Conservation (phyloP, 2,329 filamentous ascomycete species). For the Paecilomyces variotii region DNA sequence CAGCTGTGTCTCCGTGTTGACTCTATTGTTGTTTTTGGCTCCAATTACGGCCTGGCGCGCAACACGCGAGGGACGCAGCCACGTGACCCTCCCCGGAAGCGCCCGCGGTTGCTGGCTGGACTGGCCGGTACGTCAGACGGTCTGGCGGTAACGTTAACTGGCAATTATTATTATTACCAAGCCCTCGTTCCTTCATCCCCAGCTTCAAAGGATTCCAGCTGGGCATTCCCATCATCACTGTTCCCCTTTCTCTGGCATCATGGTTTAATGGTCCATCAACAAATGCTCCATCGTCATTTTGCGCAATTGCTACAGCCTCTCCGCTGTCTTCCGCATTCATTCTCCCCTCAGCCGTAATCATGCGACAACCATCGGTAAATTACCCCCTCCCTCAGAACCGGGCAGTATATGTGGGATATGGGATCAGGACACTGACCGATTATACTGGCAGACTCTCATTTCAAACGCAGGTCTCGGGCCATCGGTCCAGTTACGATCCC, state of each 20-base stretch:
- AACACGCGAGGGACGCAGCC: background rate
- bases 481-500: constrained; percentile 15
- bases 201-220: background rate
- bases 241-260: background rate
- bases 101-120: background rate
- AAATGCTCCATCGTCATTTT: background rate
- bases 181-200: background rate
- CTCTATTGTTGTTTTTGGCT: background rate
- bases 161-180: background rate
- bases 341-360: constrained; percentile 12
- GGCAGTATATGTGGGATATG: background rate
- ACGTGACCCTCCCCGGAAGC: background rate
- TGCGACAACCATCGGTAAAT: constrained; percentile 25
- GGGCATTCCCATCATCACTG: background rate
- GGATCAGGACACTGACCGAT: background rate
- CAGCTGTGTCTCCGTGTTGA: background rate
- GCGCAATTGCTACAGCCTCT: constrained; percentile 7
- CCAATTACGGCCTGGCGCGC: background rate
- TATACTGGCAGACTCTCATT: constrained; percentile 14
- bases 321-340: constrained; percentile 18
- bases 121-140: background rate
- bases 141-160: background rate
- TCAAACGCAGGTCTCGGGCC: constrained; percentile 12
- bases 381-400: background rate
- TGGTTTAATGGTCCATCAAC: background rate